Percentiles rank a stretch among this genome's conserved stretches.
These are phyloP conservation scores for Exophiala oligosperma DNA, from an alignment of 2,329 filamentous ascomycete species.

Conservation along the genomic window DNA sequence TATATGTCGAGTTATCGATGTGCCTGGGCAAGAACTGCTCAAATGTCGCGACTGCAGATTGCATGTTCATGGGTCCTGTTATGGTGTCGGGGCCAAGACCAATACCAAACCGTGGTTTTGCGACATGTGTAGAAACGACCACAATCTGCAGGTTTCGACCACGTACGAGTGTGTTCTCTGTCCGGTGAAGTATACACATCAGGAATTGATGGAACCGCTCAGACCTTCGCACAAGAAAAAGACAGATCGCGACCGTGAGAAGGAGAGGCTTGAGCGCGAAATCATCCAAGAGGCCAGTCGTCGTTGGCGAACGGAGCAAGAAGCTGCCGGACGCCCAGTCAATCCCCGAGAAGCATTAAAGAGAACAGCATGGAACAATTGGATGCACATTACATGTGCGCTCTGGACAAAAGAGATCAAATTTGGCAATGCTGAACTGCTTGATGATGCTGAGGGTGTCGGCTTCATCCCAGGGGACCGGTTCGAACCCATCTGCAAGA, in stretches of 20 bases:
- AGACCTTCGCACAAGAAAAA: slow-evolving; percentile 85
- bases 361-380: slow-evolving; percentile 93
- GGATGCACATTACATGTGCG: slow-evolving; percentile 94
- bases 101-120: slow-evolving; percentile 83
- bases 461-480: slow-evolving; percentile 72
- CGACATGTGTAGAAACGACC: slow-evolving; percentile 94
- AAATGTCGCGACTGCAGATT: slow-evolving; percentile 85
- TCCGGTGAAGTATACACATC: slow-evolving; percentile 75
- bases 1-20: slow-evolving; percentile 75
- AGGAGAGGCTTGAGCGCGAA: slow-evolving; percentile 82
- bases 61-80: slow-evolving; percentile 88
- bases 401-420: slow-evolving; percentile 90
- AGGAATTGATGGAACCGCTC: slow-evolving; percentile 80
- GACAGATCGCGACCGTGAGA: slow-evolving; percentile 85
- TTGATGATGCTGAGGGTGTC: slow-evolving; percentile 88
- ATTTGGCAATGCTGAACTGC: slow-evolving; percentile 78
- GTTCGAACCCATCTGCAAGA: slow-evolving; percentile 77
- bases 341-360: slow-evolving; percentile 90
- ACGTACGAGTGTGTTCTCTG: slow-evolving; percentile 93
- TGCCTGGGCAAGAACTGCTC: slow-evolving; percentile 68
- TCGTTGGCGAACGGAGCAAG: slow-evolving; percentile 79
- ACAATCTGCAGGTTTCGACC: slow-evolving; percentile 87
- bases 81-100: slow-evolving; percentile 66
- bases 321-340: slow-evolving; percentile 77
- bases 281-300: slow-evolving; percentile 75